Conservation (phyloP, 345 rosid species). For the Angophora floribunda region DNA sequence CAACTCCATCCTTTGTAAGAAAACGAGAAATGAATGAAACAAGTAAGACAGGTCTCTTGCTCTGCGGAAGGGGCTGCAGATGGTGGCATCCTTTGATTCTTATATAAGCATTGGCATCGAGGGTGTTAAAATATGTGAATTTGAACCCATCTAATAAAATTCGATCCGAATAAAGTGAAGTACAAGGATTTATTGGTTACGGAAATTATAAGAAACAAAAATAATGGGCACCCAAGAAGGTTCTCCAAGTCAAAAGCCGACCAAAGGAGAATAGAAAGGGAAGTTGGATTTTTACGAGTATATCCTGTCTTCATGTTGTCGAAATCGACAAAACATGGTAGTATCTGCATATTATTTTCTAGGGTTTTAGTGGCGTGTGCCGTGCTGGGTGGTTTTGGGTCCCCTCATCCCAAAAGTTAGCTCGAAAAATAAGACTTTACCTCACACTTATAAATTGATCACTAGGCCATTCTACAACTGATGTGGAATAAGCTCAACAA, state of each 20-base stretch:
- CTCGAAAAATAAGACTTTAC: no score
- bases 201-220: rapidly evolving
- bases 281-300: neutral
- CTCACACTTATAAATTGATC: no score
- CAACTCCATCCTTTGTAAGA: neutral
- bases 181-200: neutral
- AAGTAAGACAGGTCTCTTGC: neutral
- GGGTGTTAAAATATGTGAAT: neutral
- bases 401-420: no score
- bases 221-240: neutral
- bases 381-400: no score
- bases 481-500: no score
- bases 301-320: neutral
- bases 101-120: neutral
- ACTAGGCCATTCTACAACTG: no score
- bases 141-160: neutral
- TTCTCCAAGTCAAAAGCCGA: neutral
- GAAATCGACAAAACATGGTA: neutral
- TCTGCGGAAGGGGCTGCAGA: neutral
- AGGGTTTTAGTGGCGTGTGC: neutral
- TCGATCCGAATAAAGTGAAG: neutral
- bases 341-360: neutral
- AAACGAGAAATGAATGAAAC: neutral
- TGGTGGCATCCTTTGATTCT: neutral
- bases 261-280: neutral